Evolutionary conservation across 352 stramenopile genomes (phyloP), one percentile per base, ranked within the genome.

Genomic region (Pythium folliculosum): DNA sequence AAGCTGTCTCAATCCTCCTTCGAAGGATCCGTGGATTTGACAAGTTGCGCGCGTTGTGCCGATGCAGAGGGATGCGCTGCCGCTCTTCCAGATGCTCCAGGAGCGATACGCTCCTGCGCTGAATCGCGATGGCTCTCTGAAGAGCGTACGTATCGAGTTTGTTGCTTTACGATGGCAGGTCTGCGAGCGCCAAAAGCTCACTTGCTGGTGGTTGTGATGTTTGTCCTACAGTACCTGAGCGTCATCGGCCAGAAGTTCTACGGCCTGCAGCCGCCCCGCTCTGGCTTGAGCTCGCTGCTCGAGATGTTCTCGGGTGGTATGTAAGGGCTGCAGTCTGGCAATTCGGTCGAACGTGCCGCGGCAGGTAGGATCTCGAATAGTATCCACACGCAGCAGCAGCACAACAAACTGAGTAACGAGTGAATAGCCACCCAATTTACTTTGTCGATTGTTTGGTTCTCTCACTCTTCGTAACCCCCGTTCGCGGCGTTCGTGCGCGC

Each of bases 241-340:
- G 76, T 88, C 55, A 94, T 95, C 57, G 88, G 83, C 1, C 84
- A 94, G 65, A 94, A 93, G 74, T 95, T 92, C 59, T 95, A 92
- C 58, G 86, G 86, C 17, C 77, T 95, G 35, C 88, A 95, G 72
- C 88, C 84, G 37, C 86, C 84, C 21, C 82, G 85, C 27, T 86
- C 77, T 43, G 88, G 85, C 32, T 73, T 95, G 23, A 95, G 85
- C 72, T 94, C 88, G 54, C 65, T 95, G 21, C 69, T 95, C 21
- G 87, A 92, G 40, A 92, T 94, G 85, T 94, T 95, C 63, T 88
- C 78, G 16, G 82, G 86, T 50, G 88, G 88, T 32, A 90, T 93
- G 83, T 88, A 56, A 57, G 45, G 2, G n/a, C 9, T 37, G 14
- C 9, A 37, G n/a, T n/a, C n/a, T n/a, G 32, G 32, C 32, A 37